Evolutionary conservation across 495 filamentous ascomycete genomes (phyloP).

Genomic region (Xylaria telfairii): DNA sequence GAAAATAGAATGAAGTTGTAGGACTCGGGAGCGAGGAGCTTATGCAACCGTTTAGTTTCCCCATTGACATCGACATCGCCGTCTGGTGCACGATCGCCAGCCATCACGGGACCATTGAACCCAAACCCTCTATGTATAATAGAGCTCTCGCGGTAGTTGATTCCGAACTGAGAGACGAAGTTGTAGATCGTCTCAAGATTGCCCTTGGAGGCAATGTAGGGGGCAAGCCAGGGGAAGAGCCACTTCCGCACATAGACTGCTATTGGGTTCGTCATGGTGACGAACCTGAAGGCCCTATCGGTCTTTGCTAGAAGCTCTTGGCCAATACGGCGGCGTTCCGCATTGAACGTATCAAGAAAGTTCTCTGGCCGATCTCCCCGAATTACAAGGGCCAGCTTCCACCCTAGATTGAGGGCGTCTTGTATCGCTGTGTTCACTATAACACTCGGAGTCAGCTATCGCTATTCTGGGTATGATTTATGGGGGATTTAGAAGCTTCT

Average conservation of each 20-base stretch:
- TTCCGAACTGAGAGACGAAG: constrained; percentile 43
- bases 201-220: neutral
- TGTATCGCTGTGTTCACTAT: constrained; percentile 75
- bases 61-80: constrained; percentile 27
- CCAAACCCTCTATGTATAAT: constrained; percentile 35
- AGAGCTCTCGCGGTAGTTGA: constrained; percentile 41
- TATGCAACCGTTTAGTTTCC: constrained; percentile 4
- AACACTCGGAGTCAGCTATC: too few species aligned
- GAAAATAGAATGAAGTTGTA: constrained; percentile 9
- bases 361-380: constrained; percentile 5
- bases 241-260: neutral
- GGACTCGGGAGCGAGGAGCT: neutral
- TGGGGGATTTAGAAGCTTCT: too few species aligned
- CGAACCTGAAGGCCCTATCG: neutral
- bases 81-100: constrained; percentile 45
- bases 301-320: neutral
- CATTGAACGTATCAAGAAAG: constrained; percentile 35
- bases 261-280: neutral
- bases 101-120: constrained; percentile 31
- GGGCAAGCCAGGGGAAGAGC: neutral
- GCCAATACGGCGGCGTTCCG: constrained; percentile 2
- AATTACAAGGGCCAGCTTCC: constrained; percentile 70
- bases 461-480: too few species aligned
- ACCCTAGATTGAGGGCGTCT: constrained; percentile 74
- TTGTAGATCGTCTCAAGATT: constrained; percentile 26